These are phyloP conservation scores for Narthecium ossifragum DNA, from an alignment of 106 monocot species.

Conservation along the genomic window DNA sequence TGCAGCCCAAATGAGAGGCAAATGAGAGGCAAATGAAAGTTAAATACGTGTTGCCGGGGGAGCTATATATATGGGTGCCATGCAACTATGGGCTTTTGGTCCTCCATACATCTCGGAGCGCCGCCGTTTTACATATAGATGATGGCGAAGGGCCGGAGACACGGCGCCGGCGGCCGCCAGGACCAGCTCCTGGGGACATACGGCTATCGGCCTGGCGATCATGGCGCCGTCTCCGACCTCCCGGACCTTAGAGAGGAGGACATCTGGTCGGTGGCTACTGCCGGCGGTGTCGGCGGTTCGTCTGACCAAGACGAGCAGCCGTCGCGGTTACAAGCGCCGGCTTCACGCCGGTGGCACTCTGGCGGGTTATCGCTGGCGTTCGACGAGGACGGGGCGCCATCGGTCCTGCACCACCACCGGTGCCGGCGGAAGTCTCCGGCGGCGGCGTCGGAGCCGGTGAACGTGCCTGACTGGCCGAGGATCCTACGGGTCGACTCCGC, in stretches of 20 bases:
- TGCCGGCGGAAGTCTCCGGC: too few relatives aligned
- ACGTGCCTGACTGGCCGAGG: slow-evolving; percentile 46
- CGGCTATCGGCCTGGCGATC: slow-evolving; percentile 1
- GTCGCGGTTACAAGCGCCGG: neutral
- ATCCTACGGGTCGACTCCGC: slow-evolving; percentile 13
- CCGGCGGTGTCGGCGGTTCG: neutral
- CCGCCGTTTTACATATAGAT: neutral
- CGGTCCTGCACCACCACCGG: slow-evolving; percentile 3
- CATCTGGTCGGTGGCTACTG: slow-evolving; percentile 30
- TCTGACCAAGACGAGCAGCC: neutral
- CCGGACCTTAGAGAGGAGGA: slow-evolving; percentile 53
- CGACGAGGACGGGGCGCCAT: slow-evolving; percentile 17
- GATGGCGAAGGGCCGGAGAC: slow-evolving; percentile 43
- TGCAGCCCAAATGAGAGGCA: neutral
- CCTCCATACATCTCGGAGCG: neutral
- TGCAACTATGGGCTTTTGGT: neutral
- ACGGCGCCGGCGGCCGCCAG: slow-evolving; percentile 8
- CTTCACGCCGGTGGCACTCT: neutral
- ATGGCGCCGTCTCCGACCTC: slow-evolving; percentile 15
- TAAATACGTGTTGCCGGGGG: neutral
- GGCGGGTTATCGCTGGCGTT: slow-evolving; percentile 42
- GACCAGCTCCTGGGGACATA: slow-evolving; percentile 26
- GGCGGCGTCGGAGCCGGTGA: slow-evolving; percentile 38
- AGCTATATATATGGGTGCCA: neutral
- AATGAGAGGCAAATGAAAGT: slow-evolving; percentile 5